These are phyloP conservation scores for Lactifluus subvellereus DNA, from an alignment of 768 basidiomycete species.

Conservation along the genomic window DNA sequence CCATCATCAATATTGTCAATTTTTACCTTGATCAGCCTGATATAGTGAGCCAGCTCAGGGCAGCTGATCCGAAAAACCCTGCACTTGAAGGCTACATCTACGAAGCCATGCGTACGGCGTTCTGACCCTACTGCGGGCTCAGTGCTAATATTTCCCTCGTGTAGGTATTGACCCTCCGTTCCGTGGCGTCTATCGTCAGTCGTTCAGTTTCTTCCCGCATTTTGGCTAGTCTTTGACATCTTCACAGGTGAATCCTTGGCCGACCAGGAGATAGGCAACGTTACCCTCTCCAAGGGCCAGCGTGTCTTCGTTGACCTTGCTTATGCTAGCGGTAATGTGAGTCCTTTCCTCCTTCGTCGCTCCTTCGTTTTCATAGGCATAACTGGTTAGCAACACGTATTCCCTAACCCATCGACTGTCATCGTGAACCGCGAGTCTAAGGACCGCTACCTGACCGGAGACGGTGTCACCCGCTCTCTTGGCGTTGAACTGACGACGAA, in stretches of 20 bases:
- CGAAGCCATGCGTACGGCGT: slow-evolving; percentile 62
- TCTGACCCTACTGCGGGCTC: not conserved
- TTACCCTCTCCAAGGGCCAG: slow-evolving; percentile 42
- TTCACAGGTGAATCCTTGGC: slow-evolving; percentile 42
- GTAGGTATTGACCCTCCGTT: slow-evolving; percentile 70
- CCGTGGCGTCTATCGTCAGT: slow-evolving; percentile 60
- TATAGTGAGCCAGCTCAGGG: slow-evolving; percentile 33
- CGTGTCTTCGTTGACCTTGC: slow-evolving; percentile 59
- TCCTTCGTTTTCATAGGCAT: slow-evolving; percentile 7
- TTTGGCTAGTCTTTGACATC: not conserved
- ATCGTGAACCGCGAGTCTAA: slow-evolving; percentile 40
- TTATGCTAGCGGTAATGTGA: slow-evolving; percentile 51
- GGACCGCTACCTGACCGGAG: slow-evolving; percentile 44
- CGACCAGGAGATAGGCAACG: slow-evolving; percentile 40
- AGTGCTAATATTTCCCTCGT: slow-evolving; percentile 5
- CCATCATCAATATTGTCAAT: slow-evolving; percentile 60
- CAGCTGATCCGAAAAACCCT: slow-evolving; percentile 34
- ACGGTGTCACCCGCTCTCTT: slow-evolving; percentile 42
- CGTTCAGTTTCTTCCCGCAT: not conserved
- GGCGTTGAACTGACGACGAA: slow-evolving; percentile 54
- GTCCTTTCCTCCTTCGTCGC: not conserved
- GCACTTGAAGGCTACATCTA: slow-evolving; percentile 50
- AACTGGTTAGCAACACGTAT: slow-evolving; percentile 42
- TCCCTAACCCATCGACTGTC: slow-evolving; percentile 42
- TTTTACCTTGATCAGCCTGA: slow-evolving; percentile 47